phyloP scores from a whole-genome alignment of 73 alveolate genomes.

The Tetrahymena thermophila region DNA sequence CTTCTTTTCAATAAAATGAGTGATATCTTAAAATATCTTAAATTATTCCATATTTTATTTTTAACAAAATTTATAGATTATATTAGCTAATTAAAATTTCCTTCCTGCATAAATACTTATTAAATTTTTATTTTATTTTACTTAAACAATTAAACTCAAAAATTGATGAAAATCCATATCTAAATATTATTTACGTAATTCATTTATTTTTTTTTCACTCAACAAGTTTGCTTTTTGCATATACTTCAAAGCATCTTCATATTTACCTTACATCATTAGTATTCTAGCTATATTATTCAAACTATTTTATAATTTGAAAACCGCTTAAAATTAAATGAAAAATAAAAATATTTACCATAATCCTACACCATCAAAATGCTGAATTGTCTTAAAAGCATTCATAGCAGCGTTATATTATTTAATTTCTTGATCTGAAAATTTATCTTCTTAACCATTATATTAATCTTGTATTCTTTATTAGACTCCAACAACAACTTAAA shows the following conservation, averaged over 20 bases:
- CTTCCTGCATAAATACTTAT: neutral
- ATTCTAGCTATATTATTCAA: neutral
- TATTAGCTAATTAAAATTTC: neutral
- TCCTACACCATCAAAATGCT: neutral
- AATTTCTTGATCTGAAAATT: neutral
- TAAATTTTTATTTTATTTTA: neutral
- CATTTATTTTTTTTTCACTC: neutral
- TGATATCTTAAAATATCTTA: neutral
- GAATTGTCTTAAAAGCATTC: neutral
- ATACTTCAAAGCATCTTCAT: neutral
- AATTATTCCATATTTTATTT: neutral
- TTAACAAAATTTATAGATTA: neutral
- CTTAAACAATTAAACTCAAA: neutral
- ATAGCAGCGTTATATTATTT: neutral
- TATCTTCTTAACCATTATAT: neutral
- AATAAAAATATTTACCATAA: neutral
- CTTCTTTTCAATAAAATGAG: too few species aligned
- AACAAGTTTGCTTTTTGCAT: neutral
- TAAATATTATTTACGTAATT: neutral
- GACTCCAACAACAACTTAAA: neutral
- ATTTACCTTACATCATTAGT: neutral
- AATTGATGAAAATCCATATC: neutral
- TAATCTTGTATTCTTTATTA: neutral
- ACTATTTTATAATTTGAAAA: neutral
- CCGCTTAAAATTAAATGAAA: too few species aligned